Percentiles rank a stretch among this genome's conserved stretches.
Conservation (phyloP, 768 basidiomycete species). For the Russula lepida region DNA sequence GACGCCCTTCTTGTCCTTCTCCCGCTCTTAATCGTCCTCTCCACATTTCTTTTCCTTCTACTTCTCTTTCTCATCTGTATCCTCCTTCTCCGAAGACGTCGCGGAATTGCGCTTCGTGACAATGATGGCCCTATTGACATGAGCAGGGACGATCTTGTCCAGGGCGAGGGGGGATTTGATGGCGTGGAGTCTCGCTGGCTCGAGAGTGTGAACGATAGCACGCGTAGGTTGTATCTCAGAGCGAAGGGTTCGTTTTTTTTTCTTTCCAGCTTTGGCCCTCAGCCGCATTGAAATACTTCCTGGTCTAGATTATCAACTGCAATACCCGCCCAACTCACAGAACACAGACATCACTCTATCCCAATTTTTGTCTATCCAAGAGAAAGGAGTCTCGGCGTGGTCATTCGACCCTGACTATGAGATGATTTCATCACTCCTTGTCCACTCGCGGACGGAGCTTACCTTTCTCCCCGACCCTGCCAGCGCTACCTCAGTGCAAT, state of each 20-base stretch:
- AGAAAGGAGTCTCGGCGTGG: constrained; percentile 99
- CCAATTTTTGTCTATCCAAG: constrained; percentile 97
- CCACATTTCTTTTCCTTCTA: constrained; percentile 87
- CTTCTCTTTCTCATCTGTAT: constrained; percentile 87
- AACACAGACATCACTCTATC: constrained; percentile 98
- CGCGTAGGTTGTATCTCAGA: constrained; percentile 63
- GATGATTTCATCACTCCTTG: constrained; percentile 83
- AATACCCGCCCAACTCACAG: constrained; percentile 92
- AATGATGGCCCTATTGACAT: constrained; percentile 90
- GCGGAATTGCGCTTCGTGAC: constrained; percentile 75
- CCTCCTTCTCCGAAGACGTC: constrained; percentile 68
- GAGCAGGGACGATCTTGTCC: constrained; percentile 81
- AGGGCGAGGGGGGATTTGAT: constrained; percentile 90
- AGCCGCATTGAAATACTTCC: constrained; percentile 8
- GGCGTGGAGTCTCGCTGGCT: constrained; percentile 91
- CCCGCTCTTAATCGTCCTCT: constrained; percentile 88
- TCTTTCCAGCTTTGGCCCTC: neutral
- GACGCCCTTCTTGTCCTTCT: constrained; percentile 82
- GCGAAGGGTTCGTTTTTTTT: constrained; percentile 64
- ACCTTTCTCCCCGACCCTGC: constrained; percentile 96
- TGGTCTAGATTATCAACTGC: constrained; percentile 64
- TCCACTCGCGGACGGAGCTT: constrained; percentile 93
- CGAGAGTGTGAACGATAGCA: constrained; percentile 62
- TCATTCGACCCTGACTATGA: constrained; percentile 99
- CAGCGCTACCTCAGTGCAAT: constrained; percentile 90